Conservation (phyloP, 352 stramenopile genomes). For the Phytophthora europaea region DNA sequence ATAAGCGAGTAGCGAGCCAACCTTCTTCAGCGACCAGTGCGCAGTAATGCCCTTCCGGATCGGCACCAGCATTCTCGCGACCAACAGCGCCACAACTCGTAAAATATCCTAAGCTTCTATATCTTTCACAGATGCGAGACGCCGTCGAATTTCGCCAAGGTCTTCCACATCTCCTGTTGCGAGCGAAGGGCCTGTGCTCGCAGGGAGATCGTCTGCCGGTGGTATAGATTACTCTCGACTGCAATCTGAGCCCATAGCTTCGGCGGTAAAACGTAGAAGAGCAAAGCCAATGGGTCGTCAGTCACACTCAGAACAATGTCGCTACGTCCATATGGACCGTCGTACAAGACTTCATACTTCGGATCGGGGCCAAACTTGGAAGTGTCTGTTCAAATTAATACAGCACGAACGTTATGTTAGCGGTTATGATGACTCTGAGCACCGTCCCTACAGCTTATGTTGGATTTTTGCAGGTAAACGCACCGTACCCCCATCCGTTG, state of each 20-base stretch:
- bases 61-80: slow-evolving; percentile 4
- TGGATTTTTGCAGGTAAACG: too few species aligned
- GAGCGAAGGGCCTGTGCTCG: not conserved
- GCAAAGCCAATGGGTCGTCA: slow-evolving; percentile 7
- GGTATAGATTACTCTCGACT: slow-evolving; percentile 1
- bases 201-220: not conserved
- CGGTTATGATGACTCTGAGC: too few species aligned
- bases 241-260: slow-evolving; percentile 6
- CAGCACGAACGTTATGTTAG: slow-evolving; percentile 2
- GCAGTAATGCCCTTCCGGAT: slow-evolving; percentile 5
- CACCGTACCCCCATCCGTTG: too few species aligned
- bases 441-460: too few species aligned
- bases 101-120: slow-evolving; percentile 7
- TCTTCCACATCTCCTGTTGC: not conserved
- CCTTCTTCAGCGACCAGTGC: slow-evolving; percentile 6
- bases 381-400: not conserved
- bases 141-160: not conserved
- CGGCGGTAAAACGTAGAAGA: slow-evolving; percentile 15
- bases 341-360: not conserved
- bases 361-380: slow-evolving; percentile 1
- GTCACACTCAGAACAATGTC: not conserved
- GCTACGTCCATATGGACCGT: not conserved
- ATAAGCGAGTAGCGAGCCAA: not conserved
- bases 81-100: not conserved
- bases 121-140: not conserved